Percentiles rank a stretch among this genome's conserved stretches.
Evolutionary conservation across 1,284 basidiomycete genomes (phyloP).

Genomic region (Ceratobasidium sp.): DNA sequence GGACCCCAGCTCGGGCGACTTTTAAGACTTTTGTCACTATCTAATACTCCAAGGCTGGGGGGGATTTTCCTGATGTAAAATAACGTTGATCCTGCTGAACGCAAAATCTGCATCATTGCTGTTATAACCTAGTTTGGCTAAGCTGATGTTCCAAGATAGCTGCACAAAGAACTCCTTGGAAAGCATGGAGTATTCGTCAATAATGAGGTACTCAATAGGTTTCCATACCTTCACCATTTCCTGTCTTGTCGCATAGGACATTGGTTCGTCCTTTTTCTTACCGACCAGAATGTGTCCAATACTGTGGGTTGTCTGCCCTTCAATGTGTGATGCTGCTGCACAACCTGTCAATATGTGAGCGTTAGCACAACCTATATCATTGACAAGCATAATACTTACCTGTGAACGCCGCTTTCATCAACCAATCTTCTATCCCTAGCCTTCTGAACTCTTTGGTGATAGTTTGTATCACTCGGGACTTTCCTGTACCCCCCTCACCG

Average conservation of each 20-base stretch:
- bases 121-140: slow-evolving; percentile 48
- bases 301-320: slow-evolving; percentile 57
- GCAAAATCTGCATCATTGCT: slow-evolving; percentile 41
- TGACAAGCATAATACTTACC: slow-evolving; percentile 51
- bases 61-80: too few relatives aligned
- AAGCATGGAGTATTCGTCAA: slow-evolving; percentile 60
- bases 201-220: slow-evolving; percentile 55
- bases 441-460: slow-evolving; percentile 51
- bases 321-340: slow-evolving; percentile 57
- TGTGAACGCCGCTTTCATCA: slow-evolving; percentile 58
- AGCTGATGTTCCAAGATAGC: slow-evolving; percentile 52
- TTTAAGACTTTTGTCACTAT: too few relatives aligned
- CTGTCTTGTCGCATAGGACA: neutral
- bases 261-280: neutral
- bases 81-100: slow-evolving; percentile 55
- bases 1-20: too few relatives aligned
- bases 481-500: slow-evolving; percentile 61
- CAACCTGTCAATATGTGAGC: neutral
- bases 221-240: slow-evolving; percentile 16
- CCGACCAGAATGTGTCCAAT: neutral
- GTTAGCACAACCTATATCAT: neutral
- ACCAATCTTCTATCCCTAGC: slow-evolving; percentile 24
- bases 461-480: slow-evolving; percentile 59
- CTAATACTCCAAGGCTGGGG: too few relatives aligned
- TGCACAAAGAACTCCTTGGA: slow-evolving; percentile 54